Conservation (phyloP, 495 filamentous ascomycete genomes). For the Annulohypoxylon stygium region DNA sequence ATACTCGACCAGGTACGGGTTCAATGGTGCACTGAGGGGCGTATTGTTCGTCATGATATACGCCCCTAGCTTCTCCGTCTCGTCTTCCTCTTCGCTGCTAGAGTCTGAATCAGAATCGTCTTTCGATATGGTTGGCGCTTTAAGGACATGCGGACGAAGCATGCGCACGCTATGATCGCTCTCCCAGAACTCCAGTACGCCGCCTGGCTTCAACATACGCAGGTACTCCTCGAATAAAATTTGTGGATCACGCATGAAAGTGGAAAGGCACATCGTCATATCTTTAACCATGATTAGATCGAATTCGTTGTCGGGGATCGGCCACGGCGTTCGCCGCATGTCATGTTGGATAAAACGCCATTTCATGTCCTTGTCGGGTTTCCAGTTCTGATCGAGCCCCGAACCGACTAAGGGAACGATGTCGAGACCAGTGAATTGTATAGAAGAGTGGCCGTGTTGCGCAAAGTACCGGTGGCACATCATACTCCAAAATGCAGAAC, state of each 20-base stretch:
- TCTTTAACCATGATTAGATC: constrained; percentile 94
- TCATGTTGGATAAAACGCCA: constrained; percentile 94
- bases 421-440: constrained; percentile 87
- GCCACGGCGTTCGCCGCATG: constrained; percentile 77
- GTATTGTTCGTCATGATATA: constrained; percentile 88
- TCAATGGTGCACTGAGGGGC: constrained; percentile 80
- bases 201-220: constrained; percentile 81
- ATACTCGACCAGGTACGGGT: constrained; percentile 84
- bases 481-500: constrained; percentile 89
- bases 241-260: constrained; percentile 67
- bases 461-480: constrained; percentile 83
- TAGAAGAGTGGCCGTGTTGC: constrained; percentile 67
- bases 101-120: constrained; percentile 58
- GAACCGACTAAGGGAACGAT: constrained; percentile 81
- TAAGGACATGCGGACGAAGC: constrained; percentile 79
- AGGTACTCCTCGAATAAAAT: constrained; percentile 79
- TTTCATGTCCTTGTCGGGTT: constrained; percentile 75
- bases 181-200: constrained; percentile 89
- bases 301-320: constrained; percentile 86
- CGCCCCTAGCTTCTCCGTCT: constrained; percentile 75
- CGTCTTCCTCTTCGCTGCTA: constrained; percentile 69
- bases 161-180: constrained; percentile 82
- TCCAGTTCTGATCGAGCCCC: constrained; percentile 53
- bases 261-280: constrained; percentile 75
- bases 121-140: constrained; percentile 64